Conservation (phyloP, 2,329 filamentous ascomycete species). For the Penicillium decumbens region DNA sequence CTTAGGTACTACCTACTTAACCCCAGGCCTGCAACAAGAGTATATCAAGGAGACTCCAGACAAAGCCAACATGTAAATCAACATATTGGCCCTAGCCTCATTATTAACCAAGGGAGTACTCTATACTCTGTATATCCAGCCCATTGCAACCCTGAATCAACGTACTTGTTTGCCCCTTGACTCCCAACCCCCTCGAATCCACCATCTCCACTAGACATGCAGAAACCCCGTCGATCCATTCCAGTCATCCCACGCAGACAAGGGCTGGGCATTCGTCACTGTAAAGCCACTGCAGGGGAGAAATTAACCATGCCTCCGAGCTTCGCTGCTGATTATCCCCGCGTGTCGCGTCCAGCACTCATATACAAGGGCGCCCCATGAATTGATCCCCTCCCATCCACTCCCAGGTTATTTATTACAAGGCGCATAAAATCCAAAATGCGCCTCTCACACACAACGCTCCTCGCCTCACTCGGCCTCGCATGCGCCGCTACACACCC, state of each 20-base stretch:
- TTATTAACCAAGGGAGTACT: background rate
- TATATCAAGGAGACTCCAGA: background rate
- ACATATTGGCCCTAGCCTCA: background rate
- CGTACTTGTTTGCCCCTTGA: background rate
- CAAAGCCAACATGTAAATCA: background rate
- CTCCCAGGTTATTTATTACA: background rate
- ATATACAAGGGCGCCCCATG: background rate
- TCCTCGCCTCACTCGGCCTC: conserved; percentile 4
- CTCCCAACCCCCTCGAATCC: background rate
- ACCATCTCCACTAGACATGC: conserved; percentile 1
- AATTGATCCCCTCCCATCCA: background rate
- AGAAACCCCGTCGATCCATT: conserved; percentile 13
- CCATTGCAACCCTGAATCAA: background rate
- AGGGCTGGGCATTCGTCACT: background rate
- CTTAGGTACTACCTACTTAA: background rate
- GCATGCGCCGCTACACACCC: background rate
- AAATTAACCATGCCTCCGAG: background rate
- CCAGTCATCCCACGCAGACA: conserved; percentile 5
- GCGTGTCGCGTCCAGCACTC: background rate
- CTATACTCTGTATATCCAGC: background rate
- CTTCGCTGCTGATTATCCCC: conserved; percentile 5
- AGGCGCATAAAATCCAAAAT: conserved; percentile 1
- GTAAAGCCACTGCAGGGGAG: background rate
- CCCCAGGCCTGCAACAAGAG: background rate
- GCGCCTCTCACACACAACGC: conserved; percentile 7